Conservation (phyloP, 139 green algal species). For the Chlorella sp. region DNA sequence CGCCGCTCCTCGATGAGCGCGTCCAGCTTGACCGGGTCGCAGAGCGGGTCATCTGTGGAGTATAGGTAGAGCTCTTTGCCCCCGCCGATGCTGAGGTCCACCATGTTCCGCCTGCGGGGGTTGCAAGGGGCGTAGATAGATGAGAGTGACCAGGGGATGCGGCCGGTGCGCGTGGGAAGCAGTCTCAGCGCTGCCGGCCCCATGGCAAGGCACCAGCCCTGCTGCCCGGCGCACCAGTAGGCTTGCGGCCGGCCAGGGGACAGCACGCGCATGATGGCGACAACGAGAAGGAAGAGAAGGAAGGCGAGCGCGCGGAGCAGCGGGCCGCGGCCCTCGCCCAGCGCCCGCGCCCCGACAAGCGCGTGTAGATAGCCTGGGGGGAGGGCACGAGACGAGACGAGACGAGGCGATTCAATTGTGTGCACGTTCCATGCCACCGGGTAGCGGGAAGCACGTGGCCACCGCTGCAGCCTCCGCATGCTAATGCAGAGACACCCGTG, state of each 20-base stretch:
- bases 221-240: slow-evolving; percentile 1
- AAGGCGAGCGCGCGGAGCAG: not conserved
- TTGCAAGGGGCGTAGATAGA: not conserved
- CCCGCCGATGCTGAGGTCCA: slow-evolving; percentile 16
- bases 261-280: not conserved
- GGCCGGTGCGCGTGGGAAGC: not conserved
- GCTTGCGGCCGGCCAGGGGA: not conserved
- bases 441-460: no score
- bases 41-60: slow-evolving; percentile 34
- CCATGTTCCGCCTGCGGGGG: slow-evolving; percentile 26
- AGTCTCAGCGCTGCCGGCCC: not conserved
- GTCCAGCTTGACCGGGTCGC: slow-evolving; percentile 30
- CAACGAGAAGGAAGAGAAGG: not conserved
- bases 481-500: no score
- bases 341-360: not conserved
- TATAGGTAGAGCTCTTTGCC: slow-evolving; percentile 31
- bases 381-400: no score
- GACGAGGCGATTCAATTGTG: not conserved
- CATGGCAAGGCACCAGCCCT: not conserved
- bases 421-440: no score
- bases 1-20: slow-evolving; percentile 15
- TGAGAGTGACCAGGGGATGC: not conserved
- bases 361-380: slow-evolving; percentile 11
- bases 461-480: no score
- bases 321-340: not conserved